Evolutionary conservation across 768 basidiomycete species (phyloP), one percentile per base, ranked within the genome.

Genomic region (Chalciporus sphaerocephalus): DNA sequence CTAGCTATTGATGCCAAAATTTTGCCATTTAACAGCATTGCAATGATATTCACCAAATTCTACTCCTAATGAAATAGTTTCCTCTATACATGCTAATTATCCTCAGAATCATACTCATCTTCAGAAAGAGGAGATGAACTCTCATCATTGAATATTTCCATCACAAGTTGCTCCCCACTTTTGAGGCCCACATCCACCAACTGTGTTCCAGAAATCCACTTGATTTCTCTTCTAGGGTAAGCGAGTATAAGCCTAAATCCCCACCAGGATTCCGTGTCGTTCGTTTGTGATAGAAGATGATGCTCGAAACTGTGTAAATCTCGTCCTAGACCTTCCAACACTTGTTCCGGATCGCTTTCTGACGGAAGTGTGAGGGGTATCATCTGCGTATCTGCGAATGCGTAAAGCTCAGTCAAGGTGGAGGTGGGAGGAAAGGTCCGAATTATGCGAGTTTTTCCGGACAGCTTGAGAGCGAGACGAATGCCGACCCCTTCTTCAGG

Each of bases 141-240:
- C 11, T 21, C 38, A 22, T 38, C 39, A 13, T 55, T 48, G 6
- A 70, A 47, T 49, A 75, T 51, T 58, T 86, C 81, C 37, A 86
- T 76, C 4, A 85, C 80, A 17, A 90, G 68, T 53, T 85, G 83
- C 24, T 83, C 83, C 4, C 73, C 73, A 15, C 77, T 79, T 50
- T 69, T 74, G 39, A 87, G 61, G 13, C 64, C 71, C 12, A 74
- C 72, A 2, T 74, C 72, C 6, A 59, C 66, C 6, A 88, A 66
- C 33, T 55, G 68, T 17, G 56, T 48, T 20, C 60, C 64, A 0
- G 61, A 28, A 34, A 53, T 45, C 74, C 83, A 88, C 11, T 70
- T 70, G 42, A 87, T 74, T 62, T 80, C 80, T 34, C 67, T 68
- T 42, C 85, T 69, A 4, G 92, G 92, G 56, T 88, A 93, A 9